phyloP scores from a whole-genome alignment of 768 basidiomycete species.

The Tylopilus vinaceipallidus region DNA sequence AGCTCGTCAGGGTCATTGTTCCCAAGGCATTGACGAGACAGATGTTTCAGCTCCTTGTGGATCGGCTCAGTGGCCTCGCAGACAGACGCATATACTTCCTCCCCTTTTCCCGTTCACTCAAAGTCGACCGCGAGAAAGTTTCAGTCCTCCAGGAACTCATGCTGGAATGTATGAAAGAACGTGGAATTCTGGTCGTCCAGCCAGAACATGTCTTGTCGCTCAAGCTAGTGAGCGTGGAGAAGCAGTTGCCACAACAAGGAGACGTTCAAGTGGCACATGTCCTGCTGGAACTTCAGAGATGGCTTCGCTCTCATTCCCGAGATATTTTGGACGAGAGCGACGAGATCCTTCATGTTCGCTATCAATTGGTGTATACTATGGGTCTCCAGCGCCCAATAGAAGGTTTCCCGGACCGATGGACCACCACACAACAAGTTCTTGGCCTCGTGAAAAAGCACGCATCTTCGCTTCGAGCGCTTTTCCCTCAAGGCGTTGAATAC shows the following conservation, averaged over 20 bases:
- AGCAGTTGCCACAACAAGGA: conserved; percentile 10
- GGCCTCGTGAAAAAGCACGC: conserved; percentile 22
- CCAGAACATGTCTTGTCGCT: conserved; percentile 56
- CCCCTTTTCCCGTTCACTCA: conserved; percentile 47
- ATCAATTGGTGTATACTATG: conserved; percentile 37
- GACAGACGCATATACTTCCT: conserved; percentile 48
- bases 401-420: conserved; percentile 36
- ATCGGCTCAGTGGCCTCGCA: conserved; percentile 42
- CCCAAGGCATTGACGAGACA: conserved; percentile 46
- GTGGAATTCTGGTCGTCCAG: conserved; percentile 48
- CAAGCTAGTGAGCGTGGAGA: conserved; percentile 45
- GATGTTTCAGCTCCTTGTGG: conserved; percentile 48
- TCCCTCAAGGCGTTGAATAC: conserved; percentile 18
- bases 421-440: conserved; percentile 31
- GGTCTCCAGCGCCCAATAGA: conserved; percentile 30
- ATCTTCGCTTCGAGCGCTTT: neutral
- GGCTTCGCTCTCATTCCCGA: conserved; percentile 24
- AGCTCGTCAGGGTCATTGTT: conserved; percentile 47
- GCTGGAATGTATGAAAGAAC: conserved; percentile 35
- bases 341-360: conserved; percentile 34
- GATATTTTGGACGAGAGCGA: conserved; percentile 34
- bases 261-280: neutral
- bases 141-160: conserved; percentile 33
- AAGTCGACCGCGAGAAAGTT: conserved; percentile 17
- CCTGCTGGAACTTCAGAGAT: conserved; percentile 29